Percentiles rank a stretch among this genome's conserved stretches.
Evolutionary conservation across 2,329 filamentous ascomycete genomes (phyloP).

Genomic region (Parastagonospora avenae): DNA sequence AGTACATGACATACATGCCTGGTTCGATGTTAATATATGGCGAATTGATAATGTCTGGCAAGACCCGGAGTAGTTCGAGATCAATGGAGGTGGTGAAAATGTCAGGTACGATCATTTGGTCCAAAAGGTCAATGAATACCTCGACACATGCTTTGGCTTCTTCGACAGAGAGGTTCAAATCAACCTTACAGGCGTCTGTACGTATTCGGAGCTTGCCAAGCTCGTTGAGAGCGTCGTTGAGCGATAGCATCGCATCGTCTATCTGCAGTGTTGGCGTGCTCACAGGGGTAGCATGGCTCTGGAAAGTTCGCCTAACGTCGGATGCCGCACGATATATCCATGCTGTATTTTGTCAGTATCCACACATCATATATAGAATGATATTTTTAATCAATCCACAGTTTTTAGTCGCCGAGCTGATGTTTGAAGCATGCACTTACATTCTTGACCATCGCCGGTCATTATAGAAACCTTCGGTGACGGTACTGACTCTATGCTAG

Average conservation of each 20-base stretch:
- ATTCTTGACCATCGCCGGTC: slow-evolving; percentile 27
- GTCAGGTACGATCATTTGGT: slow-evolving; percentile 25
- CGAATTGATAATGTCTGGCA: slow-evolving; percentile 33
- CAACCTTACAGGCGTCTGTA: slow-evolving; percentile 12
- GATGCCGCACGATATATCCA: slow-evolving; percentile 38
- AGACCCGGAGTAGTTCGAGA: slow-evolving; percentile 18
- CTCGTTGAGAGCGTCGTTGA: slow-evolving; percentile 34
- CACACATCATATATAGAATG: no score
- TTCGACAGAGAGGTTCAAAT: slow-evolving; percentile 18
- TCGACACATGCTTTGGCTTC: slow-evolving; percentile 28
- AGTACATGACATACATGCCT: slow-evolving; percentile 31
- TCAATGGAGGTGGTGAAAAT: slow-evolving; percentile 18
- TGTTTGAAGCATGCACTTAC: slow-evolving; percentile 7
- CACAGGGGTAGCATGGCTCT: slow-evolving; percentile 24
- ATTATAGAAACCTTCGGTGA: slow-evolving; percentile 16
- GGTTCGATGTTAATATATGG: slow-evolving; percentile 34
- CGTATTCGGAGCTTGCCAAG: slow-evolving; percentile 32
- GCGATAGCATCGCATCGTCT: slow-evolving; percentile 31
- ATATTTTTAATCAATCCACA: no score
- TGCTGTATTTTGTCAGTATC: slow-evolving; percentile 12
- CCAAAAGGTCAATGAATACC: slow-evolving; percentile 20
- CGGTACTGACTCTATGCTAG: slow-evolving; percentile 5
- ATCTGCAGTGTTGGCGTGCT: slow-evolving; percentile 25
- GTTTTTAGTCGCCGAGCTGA: no score
- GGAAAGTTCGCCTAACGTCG: slow-evolving; percentile 29